Percentiles rank a stretch among this genome's conserved stretches.
Conservation (phyloP, 306 rosid genomes). For the Cyclanthera cordifolia region DNA sequence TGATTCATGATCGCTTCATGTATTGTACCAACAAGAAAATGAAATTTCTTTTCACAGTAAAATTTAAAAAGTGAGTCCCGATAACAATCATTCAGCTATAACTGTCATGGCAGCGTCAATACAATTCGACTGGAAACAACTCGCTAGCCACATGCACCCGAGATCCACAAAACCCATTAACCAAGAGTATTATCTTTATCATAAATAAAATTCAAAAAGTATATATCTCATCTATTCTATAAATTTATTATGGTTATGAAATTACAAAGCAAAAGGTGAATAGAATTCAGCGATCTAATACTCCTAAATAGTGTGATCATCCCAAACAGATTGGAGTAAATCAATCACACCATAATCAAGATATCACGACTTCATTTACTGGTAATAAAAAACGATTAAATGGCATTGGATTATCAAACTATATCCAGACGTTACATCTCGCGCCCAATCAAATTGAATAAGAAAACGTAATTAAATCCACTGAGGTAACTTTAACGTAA, state of each 20-base stretch:
- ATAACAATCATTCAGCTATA: background rate
- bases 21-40: background rate
- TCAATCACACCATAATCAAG: background rate
- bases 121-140: background rate
- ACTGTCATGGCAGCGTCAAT: background rate
- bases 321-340: background rate
- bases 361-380: background rate
- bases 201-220: background rate
- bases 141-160: background rate
- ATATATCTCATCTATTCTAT: too few species aligned
- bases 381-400: background rate
- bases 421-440: slow-evolving; percentile 5
- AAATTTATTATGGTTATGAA: too few species aligned
- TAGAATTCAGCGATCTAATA: background rate
- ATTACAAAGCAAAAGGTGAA: too few species aligned
- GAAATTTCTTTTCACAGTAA: background rate
- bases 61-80: background rate
- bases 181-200: background rate
- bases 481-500: slow-evolving; percentile 4
- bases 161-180: background rate
- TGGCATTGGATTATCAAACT: background rate
- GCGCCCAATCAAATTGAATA: background rate
- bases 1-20: background rate
- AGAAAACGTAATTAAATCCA: slow-evolving; percentile 8
- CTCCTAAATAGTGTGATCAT: slow-evolving; percentile 3